These are phyloP conservation scores for Fimicolochytrium jonesii DNA, from an alignment of 192 early-diverging fungal species.

Conservation along the genomic window DNA sequence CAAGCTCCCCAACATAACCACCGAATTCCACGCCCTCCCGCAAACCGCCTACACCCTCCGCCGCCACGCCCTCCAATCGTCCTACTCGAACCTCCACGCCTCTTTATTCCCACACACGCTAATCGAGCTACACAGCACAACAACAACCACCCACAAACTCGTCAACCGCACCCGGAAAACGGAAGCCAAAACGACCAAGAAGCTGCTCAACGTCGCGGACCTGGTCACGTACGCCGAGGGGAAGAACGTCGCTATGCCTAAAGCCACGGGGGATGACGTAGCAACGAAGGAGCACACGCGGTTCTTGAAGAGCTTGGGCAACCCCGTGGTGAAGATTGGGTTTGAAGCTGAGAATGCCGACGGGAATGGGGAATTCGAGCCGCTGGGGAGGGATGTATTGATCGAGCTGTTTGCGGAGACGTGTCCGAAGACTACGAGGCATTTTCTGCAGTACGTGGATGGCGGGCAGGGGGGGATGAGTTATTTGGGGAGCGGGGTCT, in stretches of 20 bases:
- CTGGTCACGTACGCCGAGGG: not conserved
- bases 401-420: slow-evolving; percentile 33
- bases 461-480: not conserved
- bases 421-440: slow-evolving; percentile 26
- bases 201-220: not conserved
- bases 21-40: not conserved
- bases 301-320: not conserved
- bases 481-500: slow-evolving; percentile 16
- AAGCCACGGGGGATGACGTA: not conserved
- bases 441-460: slow-evolving; percentile 33
- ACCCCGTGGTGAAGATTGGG: not conserved
- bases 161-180: not conserved
- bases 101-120: not conserved
- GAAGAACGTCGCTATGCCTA: not conserved
- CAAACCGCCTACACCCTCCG: not conserved
- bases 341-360: not conserved
- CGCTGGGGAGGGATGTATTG: slow-evolving; percentile 2
- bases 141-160: not conserved
- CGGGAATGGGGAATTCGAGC: not conserved
- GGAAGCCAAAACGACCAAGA: not conserved
- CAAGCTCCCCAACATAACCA: not conserved
- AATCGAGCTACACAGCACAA: not conserved
- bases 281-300: not conserved
- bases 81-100: not conserved
- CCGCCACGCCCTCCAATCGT: not conserved